These are phyloP conservation scores for Diplogelasinospora grovesii DNA, from an alignment of 495 filamentous ascomycete genomes.

Conservation along the genomic window DNA sequence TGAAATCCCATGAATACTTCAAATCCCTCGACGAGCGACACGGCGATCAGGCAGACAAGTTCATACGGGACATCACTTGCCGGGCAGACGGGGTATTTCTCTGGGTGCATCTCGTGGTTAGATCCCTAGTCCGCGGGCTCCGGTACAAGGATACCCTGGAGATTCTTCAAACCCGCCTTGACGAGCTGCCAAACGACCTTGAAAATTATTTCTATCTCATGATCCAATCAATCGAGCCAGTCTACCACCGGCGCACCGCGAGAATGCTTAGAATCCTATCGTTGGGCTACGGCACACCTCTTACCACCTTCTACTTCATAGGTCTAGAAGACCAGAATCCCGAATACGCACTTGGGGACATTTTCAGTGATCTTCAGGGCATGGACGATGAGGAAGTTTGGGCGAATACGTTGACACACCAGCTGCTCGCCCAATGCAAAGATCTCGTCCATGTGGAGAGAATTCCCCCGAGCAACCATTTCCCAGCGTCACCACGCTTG, in stretches of 20 bases:
- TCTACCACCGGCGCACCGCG: neutral
- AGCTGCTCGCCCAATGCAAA: neutral
- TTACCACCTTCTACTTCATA: neutral
- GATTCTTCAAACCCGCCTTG: neutral
- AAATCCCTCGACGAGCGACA: neutral
- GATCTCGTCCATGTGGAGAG: neutral
- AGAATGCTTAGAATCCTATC: neutral
- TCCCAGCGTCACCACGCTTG: neutral
- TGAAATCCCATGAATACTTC: neutral
- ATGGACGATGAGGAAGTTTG: neutral
- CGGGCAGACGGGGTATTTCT: slow-evolving; percentile 1
- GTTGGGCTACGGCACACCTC: neutral
- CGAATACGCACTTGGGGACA: neutral
- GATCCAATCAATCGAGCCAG: neutral
- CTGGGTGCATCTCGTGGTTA: slow-evolving; percentile 1
- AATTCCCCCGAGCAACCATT: neutral
- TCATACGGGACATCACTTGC: neutral
- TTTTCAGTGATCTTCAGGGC: neutral
- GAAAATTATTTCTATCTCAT: neutral
- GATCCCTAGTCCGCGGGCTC: neutral
- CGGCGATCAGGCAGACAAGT: neutral
- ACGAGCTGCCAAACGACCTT: neutral
- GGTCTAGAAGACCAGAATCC: neutral
- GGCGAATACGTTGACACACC: neutral
- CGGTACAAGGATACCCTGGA: neutral